These are phyloP conservation scores for Candida jianshihensis DNA, from an alignment of 805 yeast species.

Conservation along the genomic window DNA sequence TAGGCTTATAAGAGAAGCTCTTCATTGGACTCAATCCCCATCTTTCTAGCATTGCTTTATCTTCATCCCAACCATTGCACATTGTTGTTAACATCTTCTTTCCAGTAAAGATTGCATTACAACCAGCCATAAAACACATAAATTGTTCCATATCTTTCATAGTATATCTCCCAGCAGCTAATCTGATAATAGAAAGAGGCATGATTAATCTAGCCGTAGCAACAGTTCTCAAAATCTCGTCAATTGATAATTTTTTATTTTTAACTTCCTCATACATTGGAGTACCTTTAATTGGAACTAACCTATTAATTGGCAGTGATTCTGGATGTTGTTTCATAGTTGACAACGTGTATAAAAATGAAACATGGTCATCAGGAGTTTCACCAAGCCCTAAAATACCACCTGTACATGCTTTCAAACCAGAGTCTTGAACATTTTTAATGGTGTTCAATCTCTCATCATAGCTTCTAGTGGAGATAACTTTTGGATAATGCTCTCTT, in stretches of 20 bases:
- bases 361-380: constrained; percentile 61
- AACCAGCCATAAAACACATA: constrained; percentile 70
- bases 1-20: constrained; percentile 27
- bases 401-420: constrained; percentile 68
- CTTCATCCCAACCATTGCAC: constrained; percentile 84
- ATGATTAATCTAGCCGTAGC: constrained; percentile 71
- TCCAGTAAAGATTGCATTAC: constrained; percentile 78
- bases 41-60: constrained; percentile 53
- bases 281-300: constrained; percentile 76
- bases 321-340: constrained; percentile 73
- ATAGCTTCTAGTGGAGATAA: constrained; percentile 60
- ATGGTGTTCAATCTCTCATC: constrained; percentile 69
- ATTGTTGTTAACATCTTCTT: constrained; percentile 75
- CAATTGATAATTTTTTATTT: constrained; percentile 45
- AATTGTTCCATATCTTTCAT: constrained; percentile 75
- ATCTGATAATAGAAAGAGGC: constrained; percentile 64
- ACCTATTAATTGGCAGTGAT: constrained; percentile 70
- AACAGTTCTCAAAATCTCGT: constrained; percentile 58
- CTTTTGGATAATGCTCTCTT: constrained; percentile 67
- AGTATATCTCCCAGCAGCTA: constrained; percentile 78
- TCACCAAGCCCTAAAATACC: constrained; percentile 80
- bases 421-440: constrained; percentile 53
- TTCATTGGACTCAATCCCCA: constrained; percentile 66
- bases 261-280: constrained; percentile 55
- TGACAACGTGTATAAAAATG: constrained; percentile 58